Percentiles rank a stretch among this genome's conserved stretches.
Conservation (phyloP, 2,329 filamentous ascomycete species). For the Ophiostoma sp. region DNA sequence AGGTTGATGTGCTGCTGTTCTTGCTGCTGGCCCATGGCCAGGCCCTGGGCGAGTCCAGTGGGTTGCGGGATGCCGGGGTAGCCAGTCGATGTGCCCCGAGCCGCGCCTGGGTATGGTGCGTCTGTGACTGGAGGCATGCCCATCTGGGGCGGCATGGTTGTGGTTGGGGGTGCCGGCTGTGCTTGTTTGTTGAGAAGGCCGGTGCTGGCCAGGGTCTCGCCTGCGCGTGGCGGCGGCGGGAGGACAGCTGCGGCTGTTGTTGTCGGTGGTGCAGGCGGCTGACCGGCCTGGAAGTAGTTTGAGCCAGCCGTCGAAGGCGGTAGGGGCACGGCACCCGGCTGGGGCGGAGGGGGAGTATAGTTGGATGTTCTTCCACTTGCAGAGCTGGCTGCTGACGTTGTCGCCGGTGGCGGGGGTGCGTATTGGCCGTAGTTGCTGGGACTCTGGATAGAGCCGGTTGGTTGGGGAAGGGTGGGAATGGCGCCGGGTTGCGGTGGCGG, state of each 20-base stretch:
- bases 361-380: constrained; percentile 30
- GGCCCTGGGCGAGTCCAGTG: constrained; percentile 30
- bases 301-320: constrained; percentile 36
- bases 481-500: constrained; percentile 52
- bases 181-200: background rate
- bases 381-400: constrained; percentile 31
- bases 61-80: constrained; percentile 27
- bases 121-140: constrained; percentile 48
- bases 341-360: constrained; percentile 53
- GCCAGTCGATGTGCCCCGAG: constrained; percentile 49
- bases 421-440: constrained; percentile 37
- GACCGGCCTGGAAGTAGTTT: constrained; percentile 41
- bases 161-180: constrained; percentile 31
- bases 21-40: background rate
- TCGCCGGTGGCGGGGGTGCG: constrained; percentile 47
- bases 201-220: constrained; percentile 31
- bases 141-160: constrained; percentile 49
- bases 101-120: constrained; percentile 41
- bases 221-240: constrained; percentile 33
- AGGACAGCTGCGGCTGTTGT: constrained; percentile 28
- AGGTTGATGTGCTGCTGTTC: constrained; percentile 29
- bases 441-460: constrained; percentile 43
- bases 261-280: constrained; percentile 31
- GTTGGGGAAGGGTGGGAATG: constrained; percentile 45
- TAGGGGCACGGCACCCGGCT: constrained; percentile 57